phyloP scores from a whole-genome alignment of 208 protist species.

The Leishmania gerbilli region DNA sequence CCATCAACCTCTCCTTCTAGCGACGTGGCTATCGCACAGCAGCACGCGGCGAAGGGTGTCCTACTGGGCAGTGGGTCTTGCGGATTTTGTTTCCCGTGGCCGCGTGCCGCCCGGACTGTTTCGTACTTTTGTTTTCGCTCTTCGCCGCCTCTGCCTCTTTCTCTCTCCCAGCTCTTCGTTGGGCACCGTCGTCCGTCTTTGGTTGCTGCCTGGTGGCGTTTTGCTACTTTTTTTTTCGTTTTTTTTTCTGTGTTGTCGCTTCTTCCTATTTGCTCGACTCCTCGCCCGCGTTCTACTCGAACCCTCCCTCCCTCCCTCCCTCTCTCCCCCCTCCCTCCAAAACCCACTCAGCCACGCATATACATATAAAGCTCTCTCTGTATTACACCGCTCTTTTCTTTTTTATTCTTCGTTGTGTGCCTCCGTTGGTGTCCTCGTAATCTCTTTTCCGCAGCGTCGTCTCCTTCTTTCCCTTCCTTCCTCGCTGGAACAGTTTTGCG shows the following conservation, averaged over 20 bases:
- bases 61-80: not conserved
- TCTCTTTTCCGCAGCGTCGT: conserved; percentile 2
- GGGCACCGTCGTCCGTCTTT: not conserved
- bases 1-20: not conserved
- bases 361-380: not conserved
- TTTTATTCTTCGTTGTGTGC: not conserved
- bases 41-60: not conserved
- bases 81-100: not conserved
- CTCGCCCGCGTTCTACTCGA: conserved; percentile 2
- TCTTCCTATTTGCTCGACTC: conserved; percentile 1
- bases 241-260: not conserved
- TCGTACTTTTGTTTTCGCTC: not conserved
- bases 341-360: not conserved
- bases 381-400: not conserved
- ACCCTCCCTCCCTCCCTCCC: not conserved
- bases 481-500: not conserved
- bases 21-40: not conserved
- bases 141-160: not conserved
- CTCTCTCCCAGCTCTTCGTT: not conserved
- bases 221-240: not conserved
- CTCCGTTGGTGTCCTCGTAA: not conserved
- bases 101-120: not conserved
- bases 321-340: not conserved
- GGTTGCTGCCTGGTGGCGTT: not conserved
- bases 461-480: conserved; percentile 10